Evolutionary conservation across 768 basidiomycete genomes (phyloP).

Genomic region (Mycena amicta): DNA sequence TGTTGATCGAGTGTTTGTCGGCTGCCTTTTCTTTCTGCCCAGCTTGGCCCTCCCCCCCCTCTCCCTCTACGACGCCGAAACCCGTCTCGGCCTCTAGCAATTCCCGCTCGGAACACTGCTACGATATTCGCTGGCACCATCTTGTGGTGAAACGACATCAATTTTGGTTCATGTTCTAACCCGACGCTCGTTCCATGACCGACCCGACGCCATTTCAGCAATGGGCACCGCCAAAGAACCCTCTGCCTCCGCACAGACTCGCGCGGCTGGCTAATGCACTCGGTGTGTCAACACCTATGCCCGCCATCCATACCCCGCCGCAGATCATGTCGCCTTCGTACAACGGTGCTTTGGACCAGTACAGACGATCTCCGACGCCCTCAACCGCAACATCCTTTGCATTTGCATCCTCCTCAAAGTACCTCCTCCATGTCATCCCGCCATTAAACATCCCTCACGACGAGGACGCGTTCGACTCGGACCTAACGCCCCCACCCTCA

Average conservation of each 20-base stretch:
- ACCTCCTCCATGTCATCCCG: conserved; percentile 82
- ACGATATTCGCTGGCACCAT: too few relatives aligned
- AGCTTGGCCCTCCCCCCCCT: neutral
- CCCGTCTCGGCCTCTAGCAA: too few relatives aligned
- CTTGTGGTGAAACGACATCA: conserved; percentile 1
- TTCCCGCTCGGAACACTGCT: too few relatives aligned
- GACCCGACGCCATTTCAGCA: conserved; percentile 36
- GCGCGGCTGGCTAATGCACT: conserved; percentile 86
- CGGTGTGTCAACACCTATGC: conserved; percentile 76
- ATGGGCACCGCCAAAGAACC: conserved; percentile 72
- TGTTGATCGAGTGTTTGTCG: neutral
- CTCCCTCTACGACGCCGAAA: neutral
- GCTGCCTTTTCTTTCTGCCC: neutral
- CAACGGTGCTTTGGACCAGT: conserved; percentile 38
- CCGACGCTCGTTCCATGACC: conserved; percentile 39
- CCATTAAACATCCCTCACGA: conserved; percentile 73
- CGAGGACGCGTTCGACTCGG: conserved; percentile 43
- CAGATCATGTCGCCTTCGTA: conserved; percentile 37
- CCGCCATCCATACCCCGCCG: conserved; percentile 43
- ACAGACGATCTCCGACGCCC: conserved; percentile 55
- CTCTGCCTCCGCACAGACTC: conserved; percentile 73
- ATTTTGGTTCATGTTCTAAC: conserved; percentile 13
- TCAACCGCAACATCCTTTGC: conserved; percentile 47
- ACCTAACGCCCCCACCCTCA: conserved; percentile 54
- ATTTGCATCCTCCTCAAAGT: conserved; percentile 58